A percentile compares a stretch with the other conserved stretches of the same genome.
These are phyloP conservation scores for Aspergillus pseudoglaucus DNA, from an alignment of 2,329 filamentous ascomycete species.

Conservation along the genomic window DNA sequence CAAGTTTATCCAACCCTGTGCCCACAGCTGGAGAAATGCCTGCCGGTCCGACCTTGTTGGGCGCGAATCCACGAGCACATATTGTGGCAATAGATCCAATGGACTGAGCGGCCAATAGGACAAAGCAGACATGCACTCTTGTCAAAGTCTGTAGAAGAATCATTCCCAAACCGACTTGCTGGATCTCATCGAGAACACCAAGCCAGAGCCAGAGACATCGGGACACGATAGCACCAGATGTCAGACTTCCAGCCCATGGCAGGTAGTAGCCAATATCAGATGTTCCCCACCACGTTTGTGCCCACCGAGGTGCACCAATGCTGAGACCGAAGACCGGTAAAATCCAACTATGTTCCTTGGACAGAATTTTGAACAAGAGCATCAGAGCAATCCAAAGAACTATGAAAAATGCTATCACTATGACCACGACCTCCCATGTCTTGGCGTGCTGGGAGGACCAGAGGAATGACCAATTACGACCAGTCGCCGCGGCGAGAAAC, in stretches of 20 bases:
- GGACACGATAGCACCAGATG: constrained; percentile 50
- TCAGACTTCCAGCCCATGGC: constrained; percentile 54
- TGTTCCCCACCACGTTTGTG: constrained; percentile 61
- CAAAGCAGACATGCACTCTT: constrained; percentile 58
- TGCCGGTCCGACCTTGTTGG: constrained; percentile 56
- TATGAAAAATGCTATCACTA: constrained; percentile 45
- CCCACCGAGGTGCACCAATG: constrained; percentile 59
- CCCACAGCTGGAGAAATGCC: constrained; percentile 59
- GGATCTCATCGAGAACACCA: constrained; percentile 57
- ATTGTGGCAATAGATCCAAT: constrained; percentile 58
- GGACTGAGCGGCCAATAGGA: constrained; percentile 55
- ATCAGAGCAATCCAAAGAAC: constrained; percentile 48
- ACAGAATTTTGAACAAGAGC: constrained; percentile 47
- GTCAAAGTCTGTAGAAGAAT: constrained; percentile 60
- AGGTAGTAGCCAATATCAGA: constrained; percentile 55
- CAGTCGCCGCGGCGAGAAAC: constrained; percentile 60
- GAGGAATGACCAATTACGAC: constrained; percentile 57
- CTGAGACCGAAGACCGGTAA: constrained; percentile 62
- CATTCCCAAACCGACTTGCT: constrained; percentile 63
- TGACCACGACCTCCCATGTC: constrained; percentile 51
- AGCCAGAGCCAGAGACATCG: constrained; percentile 61
- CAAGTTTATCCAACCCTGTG: constrained; percentile 40
- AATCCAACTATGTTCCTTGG: constrained; percentile 58
- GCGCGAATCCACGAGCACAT: constrained; percentile 53
- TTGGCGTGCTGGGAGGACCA: constrained; percentile 18